Evolutionary conservation across 257 asterid species (phyloP).

Genomic region (Catharanthus roseus): DNA sequence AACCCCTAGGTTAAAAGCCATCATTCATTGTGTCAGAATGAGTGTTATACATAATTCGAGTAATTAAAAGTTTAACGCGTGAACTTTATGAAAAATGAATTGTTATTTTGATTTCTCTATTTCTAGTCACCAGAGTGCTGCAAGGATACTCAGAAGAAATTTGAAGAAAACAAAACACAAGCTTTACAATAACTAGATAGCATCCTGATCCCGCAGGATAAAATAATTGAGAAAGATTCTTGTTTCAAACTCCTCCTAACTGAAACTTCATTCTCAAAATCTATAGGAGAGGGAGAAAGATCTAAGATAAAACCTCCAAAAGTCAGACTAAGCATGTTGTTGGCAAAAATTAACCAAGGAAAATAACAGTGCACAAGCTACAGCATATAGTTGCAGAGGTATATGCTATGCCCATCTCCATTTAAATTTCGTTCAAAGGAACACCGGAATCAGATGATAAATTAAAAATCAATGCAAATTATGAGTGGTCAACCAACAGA

Average conservation of each 20-base stretch:
- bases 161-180: not conserved
- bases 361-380: not conserved
- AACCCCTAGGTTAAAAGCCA: slow-evolving; percentile 51
- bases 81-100: not conserved
- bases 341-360: not conserved
- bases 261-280: not conserved
- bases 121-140: not conserved
- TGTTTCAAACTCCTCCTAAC: not conserved
- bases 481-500: not conserved
- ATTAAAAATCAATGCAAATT: not conserved
- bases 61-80: not conserved
- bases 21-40: not conserved
- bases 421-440: not conserved
- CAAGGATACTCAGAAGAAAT: not conserved
- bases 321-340: not conserved
- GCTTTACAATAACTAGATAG: not conserved
- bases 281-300: not conserved
- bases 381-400: not conserved
- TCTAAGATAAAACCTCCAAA: not conserved
- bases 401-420: not conserved
- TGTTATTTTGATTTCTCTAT: not conserved
- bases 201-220: not conserved
- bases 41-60: not conserved
- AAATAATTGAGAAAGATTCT: not conserved
- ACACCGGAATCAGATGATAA: not conserved